Conservation (phyloP, 257 asterid species). For the Handroanthus guayacan region DNA sequence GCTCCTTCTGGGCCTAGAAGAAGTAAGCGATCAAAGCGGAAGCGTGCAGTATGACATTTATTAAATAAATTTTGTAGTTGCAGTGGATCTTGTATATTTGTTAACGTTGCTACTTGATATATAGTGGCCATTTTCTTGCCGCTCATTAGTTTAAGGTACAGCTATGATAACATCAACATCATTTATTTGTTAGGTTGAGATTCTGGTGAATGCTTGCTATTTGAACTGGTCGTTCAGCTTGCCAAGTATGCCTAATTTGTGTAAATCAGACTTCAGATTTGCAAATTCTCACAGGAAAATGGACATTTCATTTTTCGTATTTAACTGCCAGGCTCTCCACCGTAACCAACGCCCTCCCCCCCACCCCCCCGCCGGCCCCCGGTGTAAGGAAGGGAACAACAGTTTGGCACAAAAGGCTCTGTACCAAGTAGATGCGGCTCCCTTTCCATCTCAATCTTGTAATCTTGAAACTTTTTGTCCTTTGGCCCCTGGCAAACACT, state of each 20-base stretch:
- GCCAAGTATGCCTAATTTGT: constrained; percentile 39
- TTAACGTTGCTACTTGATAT: constrained; percentile 48
- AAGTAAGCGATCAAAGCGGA: constrained; percentile 87
- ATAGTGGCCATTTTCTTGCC: constrained; percentile 61
- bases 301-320: neutral
- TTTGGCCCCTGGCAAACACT: neutral
- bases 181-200: constrained; percentile 40
- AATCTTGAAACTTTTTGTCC: neutral
- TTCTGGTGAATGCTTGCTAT: constrained; percentile 30
- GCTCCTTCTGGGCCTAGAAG: constrained; percentile 76
- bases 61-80: constrained; percentile 48
- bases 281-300: constrained; percentile 12
- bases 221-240: constrained; percentile 34
- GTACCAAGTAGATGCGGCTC: neutral
- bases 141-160: constrained; percentile 52
- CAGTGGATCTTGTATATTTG: constrained; percentile 54
- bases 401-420: neutral
- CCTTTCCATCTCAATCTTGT: neutral
- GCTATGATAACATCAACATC: constrained; percentile 27
- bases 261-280: constrained; percentile 22
- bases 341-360: no score
- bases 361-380: no score
- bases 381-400: neutral
- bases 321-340: neutral
- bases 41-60: constrained; percentile 78